These are phyloP conservation scores for Pachysandra terminalis DNA, from an alignment of 164 flowering plant species.

Conservation along the genomic window DNA sequence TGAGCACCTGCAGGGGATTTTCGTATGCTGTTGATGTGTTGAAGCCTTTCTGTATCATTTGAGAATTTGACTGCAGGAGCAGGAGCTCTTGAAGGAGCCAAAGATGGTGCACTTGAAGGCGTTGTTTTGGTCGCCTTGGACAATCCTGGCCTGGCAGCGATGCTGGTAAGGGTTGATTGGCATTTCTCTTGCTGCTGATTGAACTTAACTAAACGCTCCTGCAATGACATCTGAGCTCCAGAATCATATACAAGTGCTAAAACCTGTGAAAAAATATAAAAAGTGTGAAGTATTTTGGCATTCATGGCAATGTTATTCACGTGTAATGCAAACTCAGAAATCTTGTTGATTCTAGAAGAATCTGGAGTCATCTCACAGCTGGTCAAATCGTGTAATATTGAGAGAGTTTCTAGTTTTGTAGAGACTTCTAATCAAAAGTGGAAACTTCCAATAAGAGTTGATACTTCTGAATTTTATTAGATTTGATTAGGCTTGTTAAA, in stretches of 20 bases:
- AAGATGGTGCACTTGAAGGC: conserved; percentile 17
- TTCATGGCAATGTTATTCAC: too few species aligned
- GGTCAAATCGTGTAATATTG: too few species aligned
- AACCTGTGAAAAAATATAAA: neutral
- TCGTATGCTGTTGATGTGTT: conserved; percentile 58
- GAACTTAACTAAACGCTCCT: conserved; percentile 41
- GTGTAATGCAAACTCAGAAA: too few species aligned
- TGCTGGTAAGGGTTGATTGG: conserved; percentile 44
- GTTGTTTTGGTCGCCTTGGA: conserved; percentile 10
- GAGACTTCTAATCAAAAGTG: too few species aligned
- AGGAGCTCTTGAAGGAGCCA: conserved; percentile 26
- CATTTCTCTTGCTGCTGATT: conserved; percentile 63
- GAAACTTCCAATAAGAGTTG: too few species aligned
- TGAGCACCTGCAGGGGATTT: conserved; percentile 73
- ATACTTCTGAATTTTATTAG: too few species aligned
- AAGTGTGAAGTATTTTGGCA: too few species aligned
- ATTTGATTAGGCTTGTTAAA: too few species aligned
- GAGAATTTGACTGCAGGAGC: conserved; percentile 58
- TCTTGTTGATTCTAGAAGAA: too few species aligned
- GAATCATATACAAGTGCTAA: neutral
- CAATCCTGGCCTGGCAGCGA: conserved; percentile 39
- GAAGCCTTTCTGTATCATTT: conserved; percentile 67
- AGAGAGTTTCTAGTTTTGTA: too few species aligned
- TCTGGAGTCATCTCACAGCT: too few species aligned
- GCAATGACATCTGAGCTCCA: conserved; percentile 35